A percentile compares a stretch with the other conserved stretches of the same genome.
phyloP scores from a whole-genome alignment of 331 rosid species.

The Quercus phellos region DNA sequence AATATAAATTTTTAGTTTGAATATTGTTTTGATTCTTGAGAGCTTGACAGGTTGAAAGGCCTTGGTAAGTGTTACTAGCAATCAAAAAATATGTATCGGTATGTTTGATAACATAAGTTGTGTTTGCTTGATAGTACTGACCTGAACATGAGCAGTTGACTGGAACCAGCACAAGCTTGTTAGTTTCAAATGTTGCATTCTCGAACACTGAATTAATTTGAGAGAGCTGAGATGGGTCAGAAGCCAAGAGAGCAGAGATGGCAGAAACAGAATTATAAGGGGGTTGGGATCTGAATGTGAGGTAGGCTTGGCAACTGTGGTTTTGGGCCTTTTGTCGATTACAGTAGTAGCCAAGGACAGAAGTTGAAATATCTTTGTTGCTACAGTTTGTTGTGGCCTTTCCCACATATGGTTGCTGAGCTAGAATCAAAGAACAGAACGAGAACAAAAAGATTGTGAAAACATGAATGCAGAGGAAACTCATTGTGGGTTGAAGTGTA shows the following conservation, averaged over 20 bases:
- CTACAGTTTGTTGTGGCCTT: conserved; percentile 37
- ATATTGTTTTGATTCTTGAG: conserved; percentile 32
- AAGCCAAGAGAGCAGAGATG: conserved; percentile 49
- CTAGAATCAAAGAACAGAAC: conserved; percentile 25
- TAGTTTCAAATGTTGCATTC: conserved; percentile 37
- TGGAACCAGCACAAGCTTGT: conserved; percentile 66
- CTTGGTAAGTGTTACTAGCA: conserved; percentile 62
- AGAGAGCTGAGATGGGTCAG: conserved; percentile 56
- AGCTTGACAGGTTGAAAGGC: conserved; percentile 79
- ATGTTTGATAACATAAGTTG: conserved; percentile 30
- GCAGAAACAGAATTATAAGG: conserved; percentile 55
- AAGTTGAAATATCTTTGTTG: conserved; percentile 29
- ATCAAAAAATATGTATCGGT: conserved; percentile 22
- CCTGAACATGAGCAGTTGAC: conserved; percentile 66
- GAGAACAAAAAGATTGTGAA: conserved; percentile 19
- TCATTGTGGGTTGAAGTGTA: conserved; percentile 28
- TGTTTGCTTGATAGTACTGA: conserved; percentile 58
- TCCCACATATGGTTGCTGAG: conserved; percentile 80
- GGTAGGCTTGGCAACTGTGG: conserved; percentile 58
- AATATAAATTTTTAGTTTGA: neutral
- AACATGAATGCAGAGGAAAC: conserved; percentile 16
- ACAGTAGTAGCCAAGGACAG: conserved; percentile 63
- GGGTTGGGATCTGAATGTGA: conserved; percentile 70
- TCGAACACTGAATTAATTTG: conserved; percentile 43
- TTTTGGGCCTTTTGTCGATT: conserved; percentile 32